These are phyloP conservation scores for Bipolaris victoriae DNA, from an alignment of 2,329 filamentous ascomycete species.

Conservation along the genomic window DNA sequence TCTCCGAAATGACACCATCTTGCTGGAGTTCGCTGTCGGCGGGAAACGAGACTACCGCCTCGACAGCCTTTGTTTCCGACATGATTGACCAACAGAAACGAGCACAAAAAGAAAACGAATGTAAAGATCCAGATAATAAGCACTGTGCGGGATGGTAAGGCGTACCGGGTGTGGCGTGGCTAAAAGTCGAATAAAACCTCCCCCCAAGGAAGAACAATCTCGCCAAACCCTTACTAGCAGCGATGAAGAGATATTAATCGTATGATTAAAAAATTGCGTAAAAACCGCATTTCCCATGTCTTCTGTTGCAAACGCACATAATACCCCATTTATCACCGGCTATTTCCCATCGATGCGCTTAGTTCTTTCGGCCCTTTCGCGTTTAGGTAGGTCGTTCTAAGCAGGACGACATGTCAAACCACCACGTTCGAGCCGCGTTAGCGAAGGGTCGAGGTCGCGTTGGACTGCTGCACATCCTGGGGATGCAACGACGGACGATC, in stretches of 20 bases:
- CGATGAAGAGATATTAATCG: not conserved
- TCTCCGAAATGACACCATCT: not conserved
- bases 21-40: not conserved
- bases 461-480: not conserved
- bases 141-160: not conserved
- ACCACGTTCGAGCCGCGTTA: not conserved
- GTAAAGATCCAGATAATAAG: not conserved
- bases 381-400: not conserved
- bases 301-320: not conserved
- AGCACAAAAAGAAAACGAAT: not conserved
- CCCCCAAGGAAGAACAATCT: no score
- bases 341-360: not conserved
- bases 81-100: not conserved
- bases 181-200: not conserved
- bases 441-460: not conserved
- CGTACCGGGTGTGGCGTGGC: not conserved
- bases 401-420: not conserved
- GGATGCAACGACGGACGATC: not conserved
- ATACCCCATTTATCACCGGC: not conserved
- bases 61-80: not conserved
- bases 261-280: not conserved
- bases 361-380: not conserved
- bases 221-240: no score
- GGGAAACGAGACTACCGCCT: not conserved
- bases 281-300: not conserved